These are phyloP conservation scores for Oxytropis ochrocephala DNA, from an alignment of 306 rosid genomes.

Conservation along the genomic window DNA sequence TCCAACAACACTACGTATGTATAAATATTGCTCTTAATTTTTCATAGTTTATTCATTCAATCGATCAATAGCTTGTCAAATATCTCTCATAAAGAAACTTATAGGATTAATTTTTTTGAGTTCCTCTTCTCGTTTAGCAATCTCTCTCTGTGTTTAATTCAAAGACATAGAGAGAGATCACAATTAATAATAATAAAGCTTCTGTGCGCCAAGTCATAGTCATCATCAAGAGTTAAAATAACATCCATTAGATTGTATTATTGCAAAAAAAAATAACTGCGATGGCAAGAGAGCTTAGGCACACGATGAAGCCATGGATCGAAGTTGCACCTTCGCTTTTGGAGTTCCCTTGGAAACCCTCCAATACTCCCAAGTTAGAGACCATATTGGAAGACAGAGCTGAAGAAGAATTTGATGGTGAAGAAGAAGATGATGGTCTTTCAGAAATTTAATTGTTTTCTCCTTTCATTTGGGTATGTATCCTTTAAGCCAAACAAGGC, in stretches of 20 bases:
- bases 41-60: not conserved
- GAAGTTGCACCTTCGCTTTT: slow-evolving; percentile 49
- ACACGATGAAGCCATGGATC: slow-evolving; percentile 36
- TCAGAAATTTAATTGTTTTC: not conserved
- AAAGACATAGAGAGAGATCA: slow-evolving; percentile 21
- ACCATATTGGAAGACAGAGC: slow-evolving; percentile 39
- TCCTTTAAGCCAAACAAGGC: not conserved
- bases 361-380: slow-evolving; percentile 36
- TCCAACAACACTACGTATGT: not conserved
- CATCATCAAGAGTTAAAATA: not conserved
- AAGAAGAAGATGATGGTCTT: slow-evolving; percentile 15
- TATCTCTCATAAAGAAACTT: not conserved
- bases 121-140: not conserved
- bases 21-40: not conserved
- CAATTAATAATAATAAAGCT: slow-evolving; percentile 6
- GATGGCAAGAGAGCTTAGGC: slow-evolving; percentile 35
- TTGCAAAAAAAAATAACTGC: not conserved
- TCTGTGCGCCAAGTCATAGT: not conserved
- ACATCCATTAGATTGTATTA: not conserved
- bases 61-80: not conserved
- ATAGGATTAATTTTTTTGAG: not conserved
- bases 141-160: slow-evolving; percentile 26
- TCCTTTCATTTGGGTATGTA: not conserved
- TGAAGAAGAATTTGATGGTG: slow-evolving; percentile 27
- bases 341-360: slow-evolving; percentile 33